Conservation (phyloP, 192 early-diverging fungal species). For the Umbelopsis sp. region DNA sequence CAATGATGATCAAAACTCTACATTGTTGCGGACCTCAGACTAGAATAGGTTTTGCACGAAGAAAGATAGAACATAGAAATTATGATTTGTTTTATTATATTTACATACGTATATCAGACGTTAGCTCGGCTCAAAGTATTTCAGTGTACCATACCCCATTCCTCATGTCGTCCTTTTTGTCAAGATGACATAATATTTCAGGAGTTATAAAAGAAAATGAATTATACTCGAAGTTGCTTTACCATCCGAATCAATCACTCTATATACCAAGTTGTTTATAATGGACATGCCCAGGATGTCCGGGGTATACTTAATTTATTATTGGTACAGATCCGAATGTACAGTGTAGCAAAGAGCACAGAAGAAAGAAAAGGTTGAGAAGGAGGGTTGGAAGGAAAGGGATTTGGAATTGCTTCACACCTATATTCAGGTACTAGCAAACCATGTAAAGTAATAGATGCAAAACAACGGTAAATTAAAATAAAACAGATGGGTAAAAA, state of each 20-base stretch:
- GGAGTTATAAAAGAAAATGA: too few species aligned
- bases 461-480: neutral
- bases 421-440: neutral
- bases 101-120: too few species aligned
- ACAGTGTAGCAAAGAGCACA: conserved; percentile 2
- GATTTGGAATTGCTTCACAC: neutral
- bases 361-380: neutral
- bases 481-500: neutral
- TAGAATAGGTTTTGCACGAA: neutral
- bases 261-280: neutral
- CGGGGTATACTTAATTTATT: neutral
- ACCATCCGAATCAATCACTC: too few species aligned
- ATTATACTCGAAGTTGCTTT: too few species aligned
- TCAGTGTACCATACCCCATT: conserved; percentile 10
- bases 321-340: conserved; percentile 11
- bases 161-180: neutral
- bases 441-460: neutral
- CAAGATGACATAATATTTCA: too few species aligned
- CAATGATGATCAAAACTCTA: conserved; percentile 18
- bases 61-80: conserved; percentile 10
- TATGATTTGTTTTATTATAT: too few species aligned
- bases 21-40: neutral
- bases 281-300: conserved; percentile 17
- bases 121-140: neutral
- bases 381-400: neutral